phyloP scores from a whole-genome alignment of 2,329 filamentous ascomycete genomes.

The Orbilia brochopaga region DNA sequence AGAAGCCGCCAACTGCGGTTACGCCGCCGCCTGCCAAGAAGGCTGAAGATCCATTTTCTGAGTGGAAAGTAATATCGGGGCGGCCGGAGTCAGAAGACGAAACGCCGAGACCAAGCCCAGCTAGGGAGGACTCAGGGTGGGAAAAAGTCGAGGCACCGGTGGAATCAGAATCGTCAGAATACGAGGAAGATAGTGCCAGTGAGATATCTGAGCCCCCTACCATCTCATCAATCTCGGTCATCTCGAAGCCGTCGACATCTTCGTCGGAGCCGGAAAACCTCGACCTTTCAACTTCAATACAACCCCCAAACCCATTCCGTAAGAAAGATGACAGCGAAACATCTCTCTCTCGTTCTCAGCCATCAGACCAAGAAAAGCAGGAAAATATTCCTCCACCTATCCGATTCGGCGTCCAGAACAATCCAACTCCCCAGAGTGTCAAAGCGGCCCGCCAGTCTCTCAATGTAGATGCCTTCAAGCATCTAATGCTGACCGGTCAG shows the following conservation, averaged over 20 bases:
- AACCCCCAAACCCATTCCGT: slow-evolving; percentile 44
- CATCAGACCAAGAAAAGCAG: slow-evolving; percentile 56
- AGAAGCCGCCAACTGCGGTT: no score
- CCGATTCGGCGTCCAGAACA: slow-evolving; percentile 55
- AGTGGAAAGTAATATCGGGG: slow-evolving; percentile 15
- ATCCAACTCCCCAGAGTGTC: slow-evolving; percentile 54
- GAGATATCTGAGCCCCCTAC: slow-evolving; percentile 32
- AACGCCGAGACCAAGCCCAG: background rate
- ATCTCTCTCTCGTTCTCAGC: slow-evolving; percentile 2
- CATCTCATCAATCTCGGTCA: slow-evolving; percentile 21
- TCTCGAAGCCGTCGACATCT: slow-evolving; percentile 21
- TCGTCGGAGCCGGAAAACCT: slow-evolving; percentile 32
- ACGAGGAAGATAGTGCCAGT: slow-evolving; percentile 34
- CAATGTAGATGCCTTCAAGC: slow-evolving; percentile 79
- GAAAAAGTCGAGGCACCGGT: slow-evolving; percentile 34
- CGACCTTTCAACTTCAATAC: slow-evolving; percentile 13
- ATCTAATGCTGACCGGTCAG: slow-evolving; percentile 76
- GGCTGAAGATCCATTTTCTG: slow-evolving; percentile 29
- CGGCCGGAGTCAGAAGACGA: slow-evolving; percentile 1
- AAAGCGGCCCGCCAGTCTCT: slow-evolving; percentile 60
- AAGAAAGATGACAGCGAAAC: slow-evolving; percentile 20
- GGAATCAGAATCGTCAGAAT: slow-evolving; percentile 33
- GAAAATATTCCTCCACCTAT: slow-evolving; percentile 51
- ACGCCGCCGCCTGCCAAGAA: no score
- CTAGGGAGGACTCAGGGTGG: slow-evolving; percentile 3